Conservation (phyloP, 2,329 filamentous ascomycete genomes). For the Fonsecaea nubica region DNA sequence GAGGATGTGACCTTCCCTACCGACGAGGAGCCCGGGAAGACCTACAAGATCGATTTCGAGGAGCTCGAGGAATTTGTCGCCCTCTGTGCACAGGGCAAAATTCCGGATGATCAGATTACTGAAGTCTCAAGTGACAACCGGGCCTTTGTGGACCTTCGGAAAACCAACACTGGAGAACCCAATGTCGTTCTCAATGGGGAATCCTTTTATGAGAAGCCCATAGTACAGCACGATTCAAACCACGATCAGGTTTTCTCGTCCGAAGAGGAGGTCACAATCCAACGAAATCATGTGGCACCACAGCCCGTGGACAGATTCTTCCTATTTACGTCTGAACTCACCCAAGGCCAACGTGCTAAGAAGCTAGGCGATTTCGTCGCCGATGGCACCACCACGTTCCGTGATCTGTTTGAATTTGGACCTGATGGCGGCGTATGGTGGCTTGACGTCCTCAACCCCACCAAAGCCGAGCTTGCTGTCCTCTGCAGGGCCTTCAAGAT, state of each 20-base stretch:
- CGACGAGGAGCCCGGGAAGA: slow-evolving; percentile 76
- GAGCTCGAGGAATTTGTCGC: slow-evolving; percentile 90
- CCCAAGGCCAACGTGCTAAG: slow-evolving; percentile 88
- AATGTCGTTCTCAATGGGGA: slow-evolving; percentile 44
- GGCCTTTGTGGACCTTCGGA: slow-evolving; percentile 68
- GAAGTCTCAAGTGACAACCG: slow-evolving; percentile 51
- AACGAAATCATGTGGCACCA: slow-evolving; percentile 1
- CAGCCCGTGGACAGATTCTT: slow-evolving; percentile 81
- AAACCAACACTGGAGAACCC: slow-evolving; percentile 46
- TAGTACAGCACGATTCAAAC: slow-evolving; percentile 35
- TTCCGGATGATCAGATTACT: slow-evolving; percentile 42
- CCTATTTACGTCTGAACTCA: slow-evolving; percentile 94
- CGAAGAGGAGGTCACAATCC: slow-evolving; percentile 55
- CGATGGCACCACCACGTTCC: slow-evolving; percentile 88
- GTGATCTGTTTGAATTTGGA: slow-evolving; percentile 79
- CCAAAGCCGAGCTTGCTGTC: slow-evolving; percentile 82
- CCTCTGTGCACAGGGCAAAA: slow-evolving; percentile 60
- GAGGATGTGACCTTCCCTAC: slow-evolving; percentile 88
- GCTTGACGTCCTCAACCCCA: slow-evolving; percentile 91
- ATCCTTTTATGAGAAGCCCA: slow-evolving; percentile 39
- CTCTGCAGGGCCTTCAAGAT: slow-evolving; percentile 95
- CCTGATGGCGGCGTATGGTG: slow-evolving; percentile 90
- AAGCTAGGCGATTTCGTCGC: slow-evolving; percentile 87
- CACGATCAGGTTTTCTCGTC: slow-evolving; percentile 48
- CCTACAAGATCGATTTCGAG: slow-evolving; percentile 87